Base-by-base conservation (phyloP, 1,139 yeast genomes). In the Hanseniaspora gamundiae region DNA sequence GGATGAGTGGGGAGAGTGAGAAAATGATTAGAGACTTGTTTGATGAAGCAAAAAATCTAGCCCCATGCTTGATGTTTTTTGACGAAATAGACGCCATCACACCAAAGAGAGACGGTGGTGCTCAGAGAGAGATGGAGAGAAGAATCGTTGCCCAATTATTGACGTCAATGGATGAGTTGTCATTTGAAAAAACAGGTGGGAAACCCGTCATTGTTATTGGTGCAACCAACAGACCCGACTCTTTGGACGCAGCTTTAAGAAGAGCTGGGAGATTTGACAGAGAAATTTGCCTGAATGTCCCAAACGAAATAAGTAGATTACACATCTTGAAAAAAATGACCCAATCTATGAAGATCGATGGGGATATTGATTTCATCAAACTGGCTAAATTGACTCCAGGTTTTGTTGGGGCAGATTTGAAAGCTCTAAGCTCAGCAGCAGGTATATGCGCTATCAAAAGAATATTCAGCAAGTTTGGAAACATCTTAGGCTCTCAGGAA, bases 1-100 rank as follows among this genome's bases (percentile, higher is more conserved):
- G 99, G n/a, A 91, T 91, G 98, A 85, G 95, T n/a, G 98, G 98
- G 39, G 99, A 91, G 62, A 80, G 93, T 47, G 98, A 93, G 60
- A 91, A 91, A 68, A 88, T 88, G 59, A 70, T 91, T 16, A 70
- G 98, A 50, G 98, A 91, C 50, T 70, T 91, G 35, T 91, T 91
- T 56, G 96, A 87, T 39, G 98, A 93, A 58, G 98, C 98, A 2
- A 83, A 81, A 56, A 56, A 73, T 7, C 60, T 87, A 46, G 98
- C 98, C 1, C 98, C 98, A 3, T 88, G 97, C 61, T 66, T 91
- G 35, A 74, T 91, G 44, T 91, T 91, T 57, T 80, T 91, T 61
- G 99, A 91, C 63, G 96, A 88, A 61, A 88, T 91, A 51, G 99
- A 91, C 64, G 96, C 98, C 7, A 88, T 91, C 43, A 93, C 99